A percentile compares a stretch with the other conserved stretches of the same genome.
phyloP scores from a whole-genome alignment of 495 filamentous ascomycete genomes.

The Trypethelium eluteriae region DNA sequence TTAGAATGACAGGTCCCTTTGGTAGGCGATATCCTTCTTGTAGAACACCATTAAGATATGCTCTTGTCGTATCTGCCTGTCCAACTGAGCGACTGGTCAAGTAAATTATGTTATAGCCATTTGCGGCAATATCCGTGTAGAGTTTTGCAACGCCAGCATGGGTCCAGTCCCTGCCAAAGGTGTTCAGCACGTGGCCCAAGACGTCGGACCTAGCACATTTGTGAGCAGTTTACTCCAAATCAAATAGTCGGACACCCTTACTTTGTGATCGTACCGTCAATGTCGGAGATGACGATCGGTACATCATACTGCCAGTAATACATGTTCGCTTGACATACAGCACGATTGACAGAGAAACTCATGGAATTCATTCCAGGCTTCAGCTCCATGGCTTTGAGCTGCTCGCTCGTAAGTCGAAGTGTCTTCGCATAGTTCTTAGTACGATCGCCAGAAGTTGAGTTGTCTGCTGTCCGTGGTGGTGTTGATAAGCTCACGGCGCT shows the following conservation, averaged over 20 bases:
- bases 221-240: neutral
- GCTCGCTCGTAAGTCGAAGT: conserved; percentile 88
- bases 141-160: conserved; percentile 94
- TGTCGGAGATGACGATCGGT: conserved; percentile 95
- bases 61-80: conserved; percentile 82
- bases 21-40: conserved; percentile 84
- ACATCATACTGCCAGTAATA: conserved; percentile 83
- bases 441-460: conserved; percentile 50
- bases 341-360: conserved; percentile 92
- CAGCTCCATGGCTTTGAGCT: conserved; percentile 78
- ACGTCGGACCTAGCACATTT: conserved; percentile 62
- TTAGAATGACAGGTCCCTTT: conserved; percentile 86
- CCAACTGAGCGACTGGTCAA: conserved; percentile 90
- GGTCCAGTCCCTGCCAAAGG: conserved; percentile 98
- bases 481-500: conserved; percentile 59
- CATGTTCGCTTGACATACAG: conserved; percentile 85
- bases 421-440: conserved; percentile 93
- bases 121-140: conserved; percentile 89
- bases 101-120: conserved; percentile 98
- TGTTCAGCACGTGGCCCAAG: conserved; percentile 92
- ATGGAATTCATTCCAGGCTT: conserved; percentile 81
- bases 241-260: conserved; percentile 29
- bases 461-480: conserved; percentile 54
- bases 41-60: conserved; percentile 80
- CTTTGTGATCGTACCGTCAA: conserved; percentile 98